These are phyloP conservation scores for Volvox carteri DNA, from an alignment of 163 green algal species.

Conservation along the genomic window DNA sequence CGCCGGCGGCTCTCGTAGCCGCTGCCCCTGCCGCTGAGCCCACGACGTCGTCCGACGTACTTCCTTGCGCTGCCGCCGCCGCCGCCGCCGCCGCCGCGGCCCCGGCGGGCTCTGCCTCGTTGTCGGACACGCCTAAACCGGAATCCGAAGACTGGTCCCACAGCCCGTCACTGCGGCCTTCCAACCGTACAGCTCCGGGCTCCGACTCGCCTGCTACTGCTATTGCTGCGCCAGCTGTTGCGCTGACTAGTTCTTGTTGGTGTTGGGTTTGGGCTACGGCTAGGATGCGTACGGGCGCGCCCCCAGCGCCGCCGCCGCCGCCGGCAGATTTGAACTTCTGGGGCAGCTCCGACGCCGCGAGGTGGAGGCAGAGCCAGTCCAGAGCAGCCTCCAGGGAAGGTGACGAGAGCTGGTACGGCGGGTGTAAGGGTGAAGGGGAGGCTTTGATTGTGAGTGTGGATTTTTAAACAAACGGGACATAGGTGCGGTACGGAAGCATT, in stretches of 20 bases:
- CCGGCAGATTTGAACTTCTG: conserved; percentile 65
- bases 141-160: conserved; percentile 15
- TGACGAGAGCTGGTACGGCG: neutral
- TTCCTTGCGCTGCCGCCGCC: too few relatives aligned
- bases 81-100: conserved; percentile 16
- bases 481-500: too few relatives aligned
- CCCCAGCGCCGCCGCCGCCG: neutral
- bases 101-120: too few relatives aligned
- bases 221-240: too few relatives aligned
- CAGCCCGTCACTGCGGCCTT: neutral
- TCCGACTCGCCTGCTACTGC: conserved; percentile 45
- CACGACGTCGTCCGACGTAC: too few relatives aligned
- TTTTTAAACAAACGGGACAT: too few relatives aligned
- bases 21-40: neutral
- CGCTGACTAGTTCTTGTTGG: too few relatives aligned
- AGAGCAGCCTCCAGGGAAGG: conserved; percentile 64
- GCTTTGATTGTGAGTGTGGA: too few relatives aligned
- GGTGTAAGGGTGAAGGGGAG: neutral
- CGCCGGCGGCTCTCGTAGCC: conserved; percentile 8
- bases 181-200: neutral
- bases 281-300: conserved; percentile 33
- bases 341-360: conserved; percentile 76
- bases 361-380: conserved; percentile 88
- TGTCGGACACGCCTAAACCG: too few relatives aligned
- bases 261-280: neutral